phyloP scores from a whole-genome alignment of 805 yeast genomes.

The Candida sakaeoensis region DNA sequence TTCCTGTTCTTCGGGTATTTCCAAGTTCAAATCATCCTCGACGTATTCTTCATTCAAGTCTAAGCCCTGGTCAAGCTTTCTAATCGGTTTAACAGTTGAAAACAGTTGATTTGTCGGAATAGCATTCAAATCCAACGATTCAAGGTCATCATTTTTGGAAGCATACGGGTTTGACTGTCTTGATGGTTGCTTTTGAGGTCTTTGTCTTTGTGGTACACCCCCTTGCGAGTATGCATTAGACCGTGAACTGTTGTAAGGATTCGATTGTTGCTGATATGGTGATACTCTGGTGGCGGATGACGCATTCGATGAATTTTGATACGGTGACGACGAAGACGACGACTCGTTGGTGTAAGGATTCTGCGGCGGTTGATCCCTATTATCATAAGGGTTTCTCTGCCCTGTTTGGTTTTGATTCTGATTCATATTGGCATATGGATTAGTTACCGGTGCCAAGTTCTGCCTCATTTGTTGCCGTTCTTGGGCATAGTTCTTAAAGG shows the following conservation, averaged over 20 bases:
- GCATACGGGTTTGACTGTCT: background rate
- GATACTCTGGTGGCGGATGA: background rate
- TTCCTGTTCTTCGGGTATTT: constrained; percentile 33
- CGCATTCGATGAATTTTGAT: constrained; percentile 1
- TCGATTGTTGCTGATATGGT: constrained; percentile 5
- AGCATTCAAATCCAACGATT: constrained; percentile 36
- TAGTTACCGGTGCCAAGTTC: constrained; percentile 34
- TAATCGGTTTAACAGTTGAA: constrained; percentile 19
- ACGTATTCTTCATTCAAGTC: constrained; percentile 32
- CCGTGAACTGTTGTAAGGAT: background rate
- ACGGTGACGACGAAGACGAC: background rate
- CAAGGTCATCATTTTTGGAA: constrained; percentile 20
- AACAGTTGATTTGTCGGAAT: constrained; percentile 30
- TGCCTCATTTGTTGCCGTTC: constrained; percentile 33
- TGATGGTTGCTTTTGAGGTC: background rate
- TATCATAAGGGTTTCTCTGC: constrained; percentile 17
- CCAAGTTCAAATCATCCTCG: constrained; percentile 39
- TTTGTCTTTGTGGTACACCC: constrained; percentile 8
- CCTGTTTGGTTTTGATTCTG: constrained; percentile 1
- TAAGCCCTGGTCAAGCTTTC: constrained; percentile 20
- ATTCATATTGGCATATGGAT: constrained; percentile 36
- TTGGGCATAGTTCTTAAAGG: constrained; percentile 47
- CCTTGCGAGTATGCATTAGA: no score
- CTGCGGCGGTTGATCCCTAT: no score
- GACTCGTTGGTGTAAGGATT: no score